Percentiles rank a stretch among this genome's conserved stretches.
Evolutionary conservation across 331 rosid species (phyloP).

Genomic region (Quercus tomentella): DNA sequence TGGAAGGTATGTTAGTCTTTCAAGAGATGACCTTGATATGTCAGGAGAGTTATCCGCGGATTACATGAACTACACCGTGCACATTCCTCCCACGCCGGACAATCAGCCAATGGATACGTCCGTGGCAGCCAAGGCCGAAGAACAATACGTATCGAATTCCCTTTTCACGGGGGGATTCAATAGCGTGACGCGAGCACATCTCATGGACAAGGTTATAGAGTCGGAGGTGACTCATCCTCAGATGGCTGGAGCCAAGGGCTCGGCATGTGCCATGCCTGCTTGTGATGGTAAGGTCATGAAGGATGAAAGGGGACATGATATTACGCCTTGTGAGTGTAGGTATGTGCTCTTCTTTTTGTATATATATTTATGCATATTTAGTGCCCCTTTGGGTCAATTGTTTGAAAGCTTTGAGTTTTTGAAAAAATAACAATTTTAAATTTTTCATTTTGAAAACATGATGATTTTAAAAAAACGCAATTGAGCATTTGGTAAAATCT

Average conservation of each 20-base stretch:
- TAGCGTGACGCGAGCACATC: not conserved
- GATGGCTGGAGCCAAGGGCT: slow-evolving; percentile 94
- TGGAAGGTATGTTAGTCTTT: slow-evolving; percentile 65
- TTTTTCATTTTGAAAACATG: too few species aligned
- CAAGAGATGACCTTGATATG: slow-evolving; percentile 77
- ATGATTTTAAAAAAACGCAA: too few species aligned
- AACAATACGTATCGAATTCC: slow-evolving; percentile 83
- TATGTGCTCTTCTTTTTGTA: slow-evolving; percentile 9
- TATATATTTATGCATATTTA: not conserved
- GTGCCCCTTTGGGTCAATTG: too few species aligned
- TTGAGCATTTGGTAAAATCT: too few species aligned
- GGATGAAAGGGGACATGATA: slow-evolving; percentile 81
- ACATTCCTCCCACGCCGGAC: slow-evolving; percentile 86
- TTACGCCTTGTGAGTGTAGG: slow-evolving; percentile 92
- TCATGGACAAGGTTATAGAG: slow-evolving; percentile 79
- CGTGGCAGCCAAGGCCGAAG: slow-evolving; percentile 79
- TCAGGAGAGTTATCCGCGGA: slow-evolving; percentile 64
- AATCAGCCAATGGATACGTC: slow-evolving; percentile 80
- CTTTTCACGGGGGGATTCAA: slow-evolving; percentile 51
- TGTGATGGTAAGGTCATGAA: slow-evolving; percentile 91
- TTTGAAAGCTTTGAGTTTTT: too few species aligned
- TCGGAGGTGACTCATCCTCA: slow-evolving; percentile 89
- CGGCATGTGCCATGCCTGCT: slow-evolving; percentile 61
- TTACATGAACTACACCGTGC: slow-evolving; percentile 85
- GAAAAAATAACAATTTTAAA: too few species aligned